phyloP scores from a whole-genome alignment of 306 rosid species.

The Prunus fruticosa region DNA sequence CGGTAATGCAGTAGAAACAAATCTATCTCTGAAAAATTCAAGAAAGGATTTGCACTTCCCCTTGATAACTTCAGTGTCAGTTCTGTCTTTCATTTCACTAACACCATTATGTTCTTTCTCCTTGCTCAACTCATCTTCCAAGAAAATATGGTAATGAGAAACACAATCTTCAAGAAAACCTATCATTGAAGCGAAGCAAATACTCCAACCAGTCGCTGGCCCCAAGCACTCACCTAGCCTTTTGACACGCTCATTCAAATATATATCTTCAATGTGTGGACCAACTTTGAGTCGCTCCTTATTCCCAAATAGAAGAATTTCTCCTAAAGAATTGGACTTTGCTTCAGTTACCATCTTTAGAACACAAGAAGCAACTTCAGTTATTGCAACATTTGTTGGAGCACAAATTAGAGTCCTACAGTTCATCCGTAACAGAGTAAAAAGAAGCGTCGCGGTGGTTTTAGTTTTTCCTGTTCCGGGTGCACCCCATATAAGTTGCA shows the following conservation, averaged over 20 bases:
- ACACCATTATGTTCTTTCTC: constrained; percentile 12
- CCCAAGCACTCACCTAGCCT: constrained; percentile 44
- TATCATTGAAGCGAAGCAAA: constrained; percentile 51
- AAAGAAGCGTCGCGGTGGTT: constrained; percentile 47
- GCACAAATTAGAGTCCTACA: constrained; percentile 65
- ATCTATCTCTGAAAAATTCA: constrained; percentile 48
- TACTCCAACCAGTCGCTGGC: constrained; percentile 50
- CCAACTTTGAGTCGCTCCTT: constrained; percentile 60
- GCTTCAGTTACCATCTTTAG: constrained; percentile 43
- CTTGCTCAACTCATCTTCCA: constrained; percentile 38
- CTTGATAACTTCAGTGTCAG: constrained; percentile 19
- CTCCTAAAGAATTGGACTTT: constrained; percentile 40
- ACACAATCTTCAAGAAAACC: constrained; percentile 61
- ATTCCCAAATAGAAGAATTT: constrained; percentile 63
- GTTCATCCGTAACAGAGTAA: constrained; percentile 37
- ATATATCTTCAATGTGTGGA: constrained; percentile 44
- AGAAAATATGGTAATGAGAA: constrained; percentile 46
- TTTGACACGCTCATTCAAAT: constrained; percentile 58
- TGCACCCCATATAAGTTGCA: constrained; percentile 83
- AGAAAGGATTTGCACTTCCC: constrained; percentile 42
- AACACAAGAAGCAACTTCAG: constrained; percentile 57
- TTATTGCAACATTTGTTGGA: constrained; percentile 75
- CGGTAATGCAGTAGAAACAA: constrained; percentile 24
- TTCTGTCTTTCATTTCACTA: background rate
- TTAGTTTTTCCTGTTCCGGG: constrained; percentile 86